phyloP scores from a whole-genome alignment of 306 rosid genomes.

The Pueraria montana region DNA sequence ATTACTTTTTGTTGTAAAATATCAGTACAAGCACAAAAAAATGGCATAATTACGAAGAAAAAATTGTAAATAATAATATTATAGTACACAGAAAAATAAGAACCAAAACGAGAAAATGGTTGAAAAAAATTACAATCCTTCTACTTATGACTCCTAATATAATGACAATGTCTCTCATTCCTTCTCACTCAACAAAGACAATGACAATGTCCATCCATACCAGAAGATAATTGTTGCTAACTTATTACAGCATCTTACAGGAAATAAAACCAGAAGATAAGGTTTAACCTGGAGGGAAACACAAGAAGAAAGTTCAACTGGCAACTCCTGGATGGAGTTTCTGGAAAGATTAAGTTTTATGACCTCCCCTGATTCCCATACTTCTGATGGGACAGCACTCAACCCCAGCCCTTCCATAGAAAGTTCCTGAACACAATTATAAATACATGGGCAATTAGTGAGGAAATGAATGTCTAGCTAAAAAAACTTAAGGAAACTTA shows the following conservation, averaged over 20 bases:
- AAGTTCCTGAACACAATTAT: slow-evolving; percentile 73
- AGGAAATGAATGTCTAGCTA: slow-evolving; percentile 15
- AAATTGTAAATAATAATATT: neutral
- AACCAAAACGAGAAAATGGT: slow-evolving; percentile 32
- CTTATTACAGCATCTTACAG: slow-evolving; percentile 28
- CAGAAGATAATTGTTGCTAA: slow-evolving; percentile 1
- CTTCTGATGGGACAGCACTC: slow-evolving; percentile 82
- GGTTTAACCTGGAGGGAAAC: slow-evolving; percentile 71
- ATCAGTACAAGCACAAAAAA: slow-evolving; percentile 16
- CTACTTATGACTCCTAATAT: slow-evolving; percentile 1
- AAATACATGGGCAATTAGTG: slow-evolving; percentile 34
- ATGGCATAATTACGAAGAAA: slow-evolving; percentile 18
- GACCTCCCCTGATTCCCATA: slow-evolving; percentile 82
- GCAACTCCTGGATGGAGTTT: slow-evolving; percentile 90
- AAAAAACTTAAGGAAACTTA: slow-evolving; percentile 24
- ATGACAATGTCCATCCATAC: neutral
- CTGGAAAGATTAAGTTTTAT: slow-evolving; percentile 76
- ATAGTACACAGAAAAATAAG: neutral
- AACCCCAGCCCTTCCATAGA: slow-evolving; percentile 83
- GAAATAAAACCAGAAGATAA: slow-evolving; percentile 41
- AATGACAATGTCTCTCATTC: neutral
- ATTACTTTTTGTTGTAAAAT: slow-evolving; percentile 3
- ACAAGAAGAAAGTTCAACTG: slow-evolving; percentile 86
- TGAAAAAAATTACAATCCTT: neutral
- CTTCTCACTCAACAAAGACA: neutral